Base-by-base conservation (phyloP, 805 yeast genomes). In the Hanseniaspora valbyensis region DNA sequence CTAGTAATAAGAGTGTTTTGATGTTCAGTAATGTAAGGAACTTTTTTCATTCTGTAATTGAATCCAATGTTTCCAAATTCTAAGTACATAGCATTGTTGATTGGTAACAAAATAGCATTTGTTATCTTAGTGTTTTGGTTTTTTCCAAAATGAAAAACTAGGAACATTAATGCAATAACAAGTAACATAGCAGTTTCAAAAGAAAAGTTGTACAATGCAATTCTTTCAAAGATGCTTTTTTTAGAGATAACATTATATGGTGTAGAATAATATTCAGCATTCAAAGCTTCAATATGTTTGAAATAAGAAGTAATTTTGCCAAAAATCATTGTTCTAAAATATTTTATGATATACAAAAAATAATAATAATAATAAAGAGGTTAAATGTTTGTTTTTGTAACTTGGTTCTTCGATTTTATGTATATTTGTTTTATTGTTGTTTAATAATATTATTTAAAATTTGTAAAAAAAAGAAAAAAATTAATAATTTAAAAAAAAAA, bases 61-160 rank as follows among this genome's bases (percentile, higher is more conserved):
- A 65, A 61, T 9, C 67, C 68, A 53, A 82, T 89, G 62, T 83
- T 88, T 59, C 72, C 77, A 63, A 92, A 92, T 63, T 89, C 82
- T 36, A 74, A 73, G 40, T 72, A 69, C 53, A 89, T 70, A 9
- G 72, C 75, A 1, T 73, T 75, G 29, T 70, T 61, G 37, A 79
- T 66, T 4, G 76, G 73, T 14, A 64, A 59, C 52, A 84, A 67
- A 66, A 80, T 74, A 16, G 63, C 67, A 34, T 69, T 68, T 32
- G 83, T 92, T 56, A 72, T 67, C 4, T 66, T 60, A 52, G 70
- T 66, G 68, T 90, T 90, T 61, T 71, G 68, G 36, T 59, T 58
- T 37, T 75, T 72, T 52, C 96, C 97, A 52, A 71, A 46, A 55
- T 66, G 68, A 70, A 74, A 84, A 33, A 77, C 61, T 1, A 69